Evolutionary conservation across 345 rosid genomes (phyloP), one percentile per base, ranked within the genome.

Genomic region (Eucalyptus pauciflora): DNA sequence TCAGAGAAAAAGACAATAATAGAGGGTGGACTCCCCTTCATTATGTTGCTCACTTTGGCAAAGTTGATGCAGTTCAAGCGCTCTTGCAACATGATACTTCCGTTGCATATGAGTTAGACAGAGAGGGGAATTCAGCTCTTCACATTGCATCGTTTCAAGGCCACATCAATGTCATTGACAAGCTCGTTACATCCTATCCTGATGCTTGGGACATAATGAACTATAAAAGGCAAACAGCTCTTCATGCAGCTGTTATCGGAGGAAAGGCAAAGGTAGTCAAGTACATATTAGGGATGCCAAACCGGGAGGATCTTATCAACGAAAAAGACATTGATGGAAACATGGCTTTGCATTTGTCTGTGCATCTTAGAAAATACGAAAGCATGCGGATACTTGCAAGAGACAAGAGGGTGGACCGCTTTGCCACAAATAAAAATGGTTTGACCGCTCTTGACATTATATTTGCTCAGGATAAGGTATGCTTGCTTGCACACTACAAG

Each of bases 311-410:
- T 15, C 10, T 67, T n/a, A 67, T 67, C 11, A 67, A 67, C 3
- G 76, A 15, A 67, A 17, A 67, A n/a, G 76, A 67, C 37, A 15
- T 1, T 17, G 20, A 67, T 67, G 76, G 76, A 62, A 67, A 67
- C 37, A 14, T 41, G 5, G 76, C 76, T 14, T n/a, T 64, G 76
- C 76, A 64, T 64, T 64, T 64, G 76, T 3, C 18, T 64, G 2
- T 16, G 6, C 3, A 0, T 31, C 11, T 15, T n/a, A 8, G 9
- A 31, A 0, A 8, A 5, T 67, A 67, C 2, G 0, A 4, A 17
- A 7, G 17, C 10, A 15, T 2, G 0, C 41, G 4, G 41, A 67
- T n/a, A 7, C 3, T 58, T 58, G 67, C n/a, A 25, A 12, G 7
- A 25, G n/a, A 25, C 67, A 58, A 58, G 67, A 58, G 1, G n/a